These are phyloP conservation scores for Lenwebbia sp. DNA, from an alignment of 345 rosid species.

Conservation along the genomic window DNA sequence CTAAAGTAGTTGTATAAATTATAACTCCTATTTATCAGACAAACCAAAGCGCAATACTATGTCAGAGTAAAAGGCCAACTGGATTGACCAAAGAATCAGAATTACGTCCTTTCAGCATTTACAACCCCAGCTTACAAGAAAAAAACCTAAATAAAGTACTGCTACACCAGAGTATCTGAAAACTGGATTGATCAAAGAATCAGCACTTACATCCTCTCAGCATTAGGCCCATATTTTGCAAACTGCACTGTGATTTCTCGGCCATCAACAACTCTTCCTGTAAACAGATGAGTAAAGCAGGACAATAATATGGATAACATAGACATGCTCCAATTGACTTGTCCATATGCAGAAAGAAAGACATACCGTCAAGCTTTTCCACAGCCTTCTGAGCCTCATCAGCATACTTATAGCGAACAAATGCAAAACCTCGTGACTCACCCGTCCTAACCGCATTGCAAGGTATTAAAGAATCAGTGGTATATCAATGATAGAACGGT, in stretches of 20 bases:
- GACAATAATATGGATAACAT: not conserved
- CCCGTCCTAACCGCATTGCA: slow-evolving; percentile 28
- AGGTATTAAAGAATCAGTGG: not conserved
- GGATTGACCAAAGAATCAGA: not conserved
- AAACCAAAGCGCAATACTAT: not conserved
- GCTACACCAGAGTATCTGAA: not conserved
- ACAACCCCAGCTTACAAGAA: not conserved
- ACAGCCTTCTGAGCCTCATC: slow-evolving; percentile 70
- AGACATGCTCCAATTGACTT: not conserved
- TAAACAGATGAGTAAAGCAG: not conserved
- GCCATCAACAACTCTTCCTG: slow-evolving; percentile 94
- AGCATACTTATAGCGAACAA: slow-evolving; percentile 58
- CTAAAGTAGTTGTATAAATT: not conserved
- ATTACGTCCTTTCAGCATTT: not conserved
- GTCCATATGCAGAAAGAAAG: not conserved
- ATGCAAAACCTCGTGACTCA: slow-evolving; percentile 62
- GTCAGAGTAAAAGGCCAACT: not conserved
- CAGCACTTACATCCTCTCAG: slow-evolving; percentile 75
- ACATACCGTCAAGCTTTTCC: slow-evolving; percentile 49
- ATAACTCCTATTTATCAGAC: not conserved
- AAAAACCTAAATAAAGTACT: not conserved
- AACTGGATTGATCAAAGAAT: not conserved
- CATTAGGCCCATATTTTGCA: slow-evolving; percentile 95
- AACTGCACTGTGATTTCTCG: slow-evolving; percentile 97
- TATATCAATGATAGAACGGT: not conserved